Percentiles rank a stretch among this genome's conserved stretches.
phyloP scores from a whole-genome alignment of 148 eudicot species.

The Limonium bicolor region DNA sequence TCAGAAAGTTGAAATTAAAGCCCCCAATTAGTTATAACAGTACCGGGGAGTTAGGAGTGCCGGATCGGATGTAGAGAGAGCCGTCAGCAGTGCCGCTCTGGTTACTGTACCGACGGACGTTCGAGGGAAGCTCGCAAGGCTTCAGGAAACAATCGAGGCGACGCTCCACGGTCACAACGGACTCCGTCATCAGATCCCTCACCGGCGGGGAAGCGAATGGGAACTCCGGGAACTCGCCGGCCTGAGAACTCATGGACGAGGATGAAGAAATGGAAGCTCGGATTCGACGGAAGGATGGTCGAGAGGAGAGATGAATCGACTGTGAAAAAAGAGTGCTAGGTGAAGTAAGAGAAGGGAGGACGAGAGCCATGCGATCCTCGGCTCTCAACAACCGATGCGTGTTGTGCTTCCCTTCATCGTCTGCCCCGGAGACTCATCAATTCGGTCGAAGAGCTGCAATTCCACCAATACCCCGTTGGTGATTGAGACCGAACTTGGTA shows the following conservation, averaged over 20 bases:
- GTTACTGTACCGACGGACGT: slow-evolving; percentile 36
- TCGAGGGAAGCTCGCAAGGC: slow-evolving; percentile 57
- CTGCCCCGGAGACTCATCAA: too few relatives aligned
- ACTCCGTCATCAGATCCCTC: slow-evolving; percentile 52
- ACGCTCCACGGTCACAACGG: slow-evolving; percentile 42
- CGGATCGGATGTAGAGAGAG: slow-evolving; percentile 49
- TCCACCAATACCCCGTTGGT: too few relatives aligned
- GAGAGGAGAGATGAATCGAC: background rate
- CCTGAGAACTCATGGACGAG: background rate
- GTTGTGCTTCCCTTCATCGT: too few relatives aligned
- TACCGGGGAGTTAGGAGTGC: slow-evolving; percentile 53
- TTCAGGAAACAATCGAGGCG: slow-evolving; percentile 33
- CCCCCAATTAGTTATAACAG: too few relatives aligned
- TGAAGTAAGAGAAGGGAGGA: too few relatives aligned
- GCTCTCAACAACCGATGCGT: too few relatives aligned
- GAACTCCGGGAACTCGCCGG: slow-evolving; percentile 39
- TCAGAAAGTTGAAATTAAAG: too few relatives aligned
- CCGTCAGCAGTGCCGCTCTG: slow-evolving; percentile 28
- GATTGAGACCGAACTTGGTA: too few relatives aligned
- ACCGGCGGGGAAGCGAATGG: slow-evolving; percentile 51
- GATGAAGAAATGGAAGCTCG: background rate
- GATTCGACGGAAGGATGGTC: background rate
- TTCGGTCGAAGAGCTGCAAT: too few relatives aligned
- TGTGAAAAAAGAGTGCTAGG: background rate
- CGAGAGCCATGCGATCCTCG: too few relatives aligned